A percentile compares a stretch with the other conserved stretches of the same genome.
Evolutionary conservation across 2,329 filamentous ascomycete genomes (phyloP).

Genomic region (Dothistroma septosporum): DNA sequence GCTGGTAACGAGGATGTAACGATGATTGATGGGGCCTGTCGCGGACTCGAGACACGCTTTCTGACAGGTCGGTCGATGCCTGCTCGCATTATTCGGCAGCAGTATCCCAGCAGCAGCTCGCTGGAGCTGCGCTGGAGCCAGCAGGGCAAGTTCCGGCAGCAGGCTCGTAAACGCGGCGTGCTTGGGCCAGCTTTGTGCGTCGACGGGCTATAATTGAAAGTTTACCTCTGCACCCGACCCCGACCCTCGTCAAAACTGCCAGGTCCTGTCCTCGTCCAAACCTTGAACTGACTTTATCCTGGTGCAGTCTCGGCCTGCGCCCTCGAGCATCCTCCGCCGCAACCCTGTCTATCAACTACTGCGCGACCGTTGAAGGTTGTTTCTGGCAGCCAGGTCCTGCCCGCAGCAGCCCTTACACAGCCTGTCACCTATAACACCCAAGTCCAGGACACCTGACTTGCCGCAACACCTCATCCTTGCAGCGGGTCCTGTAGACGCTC

Average conservation of each 20-base stretch:
- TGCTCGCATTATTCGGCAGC: background rate
- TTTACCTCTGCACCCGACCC: background rate
- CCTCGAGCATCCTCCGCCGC: background rate
- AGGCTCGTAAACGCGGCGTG: background rate
- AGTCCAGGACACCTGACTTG: background rate
- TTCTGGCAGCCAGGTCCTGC: constrained; percentile 2
- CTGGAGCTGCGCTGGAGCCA: background rate
- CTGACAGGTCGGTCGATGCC: background rate
- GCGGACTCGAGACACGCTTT: background rate
- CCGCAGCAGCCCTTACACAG: background rate
- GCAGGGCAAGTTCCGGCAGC: constrained; percentile 1
- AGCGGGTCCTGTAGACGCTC: background rate
- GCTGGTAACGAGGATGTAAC: no score
- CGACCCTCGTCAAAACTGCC: constrained; percentile 1
- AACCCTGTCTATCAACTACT: constrained; percentile 4
- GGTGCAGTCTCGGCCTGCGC: constrained; percentile 2
- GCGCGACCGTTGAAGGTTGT: constrained; percentile 3
- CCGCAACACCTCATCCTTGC: constrained; percentile 3
- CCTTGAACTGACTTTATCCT: background rate
- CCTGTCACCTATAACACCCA: background rate
- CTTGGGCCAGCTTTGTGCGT: background rate
- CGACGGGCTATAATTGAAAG: background rate
- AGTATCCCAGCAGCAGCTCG: background rate
- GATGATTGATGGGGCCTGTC: no score
- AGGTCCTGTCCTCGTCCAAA: background rate